Base-by-base conservation (phyloP, 1,284 basidiomycete species). In the Ustilago xerochloae region DNA sequence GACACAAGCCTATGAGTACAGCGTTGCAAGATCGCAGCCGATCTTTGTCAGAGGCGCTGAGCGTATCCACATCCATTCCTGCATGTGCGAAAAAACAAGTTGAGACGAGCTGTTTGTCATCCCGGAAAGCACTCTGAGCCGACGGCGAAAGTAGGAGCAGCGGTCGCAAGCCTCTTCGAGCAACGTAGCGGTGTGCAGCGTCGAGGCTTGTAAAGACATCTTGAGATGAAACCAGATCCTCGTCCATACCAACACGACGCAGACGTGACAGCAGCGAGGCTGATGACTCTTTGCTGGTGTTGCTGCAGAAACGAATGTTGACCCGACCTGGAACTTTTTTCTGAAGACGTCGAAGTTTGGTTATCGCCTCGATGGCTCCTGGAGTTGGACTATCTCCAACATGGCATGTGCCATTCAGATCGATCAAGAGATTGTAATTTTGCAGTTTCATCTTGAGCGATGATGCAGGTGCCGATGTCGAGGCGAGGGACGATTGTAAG, bases 401-500 rank as follows among this genome's bases (percentile, higher is more conserved):
- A 22, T 75, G 71, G 30, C 63, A 67, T 13, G 71, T 75, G 20
- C 71, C 71, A 49, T 66, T 68, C 28, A 75, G 54, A 55, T 75
- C 71, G 49, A 75, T 70, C 47, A 75, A 51, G 7, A 75, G 33
- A 24, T 75, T 75, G 62, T 58, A 65, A n/a, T 32, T 54, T 24
- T 52, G n/a, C 22, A 47, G 8, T 13, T 28, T 35, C 60, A 63
- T 68, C 24, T 9, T 30, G 13, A 3, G 18, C 15, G 45, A 20
- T 15, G 56, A 49, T 6, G 46, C 3, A 20, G 22, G 16, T 24
- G 9, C 13, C 33, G 8, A 15, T n/a, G 32, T 38, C 49, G 35
- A 51, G 8, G 29, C 12, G 12, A 22, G 28, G 16, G 15, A 35
- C 35, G 24, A n/a, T 28, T 20, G 49, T 15, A 8, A 15, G 1